A percentile compares a stretch with the other conserved stretches of the same genome.
Conservation (phyloP, 2,329 filamentous ascomycete species). For the Pyrenophora teres region DNA sequence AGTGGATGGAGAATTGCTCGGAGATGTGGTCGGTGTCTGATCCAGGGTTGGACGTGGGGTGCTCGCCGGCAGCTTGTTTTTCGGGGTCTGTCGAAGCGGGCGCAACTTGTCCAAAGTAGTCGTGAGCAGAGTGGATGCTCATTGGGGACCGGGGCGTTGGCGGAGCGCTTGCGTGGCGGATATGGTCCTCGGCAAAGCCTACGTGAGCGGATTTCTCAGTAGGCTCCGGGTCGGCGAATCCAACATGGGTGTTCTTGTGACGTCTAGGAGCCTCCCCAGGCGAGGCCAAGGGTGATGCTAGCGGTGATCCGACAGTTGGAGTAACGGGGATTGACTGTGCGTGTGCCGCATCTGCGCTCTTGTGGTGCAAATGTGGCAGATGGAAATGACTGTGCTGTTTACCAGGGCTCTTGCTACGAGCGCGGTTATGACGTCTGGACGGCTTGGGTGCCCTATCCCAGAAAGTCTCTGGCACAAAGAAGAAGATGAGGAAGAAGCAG, state of each 20-base stretch:
- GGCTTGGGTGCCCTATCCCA: constrained; percentile 81
- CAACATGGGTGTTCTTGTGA: constrained; percentile 49
- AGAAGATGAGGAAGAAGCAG: constrained; percentile 73
- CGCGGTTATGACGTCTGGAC: constrained; percentile 44
- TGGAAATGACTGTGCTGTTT: constrained; percentile 35
- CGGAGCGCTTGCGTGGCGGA: constrained; percentile 9
- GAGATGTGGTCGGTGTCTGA: constrained; percentile 29
- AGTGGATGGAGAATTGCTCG: constrained; percentile 50
- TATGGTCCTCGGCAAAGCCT: constrained; percentile 52
- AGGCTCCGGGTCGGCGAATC: constrained; percentile 54
- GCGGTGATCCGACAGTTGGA: constrained; percentile 1
- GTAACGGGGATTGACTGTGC: constrained; percentile 4
- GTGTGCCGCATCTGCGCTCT: constrained; percentile 19
- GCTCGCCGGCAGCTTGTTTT: constrained; percentile 24
- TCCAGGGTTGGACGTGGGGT: constrained; percentile 10
- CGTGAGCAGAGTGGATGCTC: constrained; percentile 51
- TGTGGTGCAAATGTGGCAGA: constrained; percentile 26
- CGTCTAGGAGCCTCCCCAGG: constrained; percentile 14
- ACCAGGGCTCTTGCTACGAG: constrained; percentile 33
- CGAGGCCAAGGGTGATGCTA: constrained; percentile 5
- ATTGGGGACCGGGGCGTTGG: constrained; percentile 21
- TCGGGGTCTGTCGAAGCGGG: constrained; percentile 19
- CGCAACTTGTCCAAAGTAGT: constrained; percentile 20
- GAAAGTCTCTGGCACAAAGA: constrained; percentile 94
- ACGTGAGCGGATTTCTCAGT: constrained; percentile 2